Percentiles rank a stretch among this genome's conserved stretches.
phyloP scores from a whole-genome alignment of 116 monocot species.

The Phalaenopsis hybrid region DNA sequence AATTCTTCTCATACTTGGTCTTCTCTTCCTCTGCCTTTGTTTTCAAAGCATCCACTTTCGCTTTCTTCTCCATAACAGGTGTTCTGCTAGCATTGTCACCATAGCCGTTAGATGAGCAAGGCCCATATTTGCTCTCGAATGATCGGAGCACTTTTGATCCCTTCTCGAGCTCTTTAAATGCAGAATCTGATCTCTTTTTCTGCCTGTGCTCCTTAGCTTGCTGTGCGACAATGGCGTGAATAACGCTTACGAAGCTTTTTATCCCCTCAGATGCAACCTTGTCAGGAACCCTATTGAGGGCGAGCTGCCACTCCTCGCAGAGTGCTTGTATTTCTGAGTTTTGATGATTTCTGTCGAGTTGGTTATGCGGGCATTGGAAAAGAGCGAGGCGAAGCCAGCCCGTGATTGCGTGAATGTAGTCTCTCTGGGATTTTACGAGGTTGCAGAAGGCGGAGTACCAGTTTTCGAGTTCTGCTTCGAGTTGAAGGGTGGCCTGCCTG shows the following conservation, averaged over 20 bases:
- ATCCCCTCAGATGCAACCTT: slow-evolving; percentile 94
- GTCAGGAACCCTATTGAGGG: slow-evolving; percentile 77
- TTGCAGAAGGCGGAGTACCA: slow-evolving; percentile 82
- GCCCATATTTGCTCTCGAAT: slow-evolving; percentile 51
- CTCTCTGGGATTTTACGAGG: slow-evolving; percentile 69
- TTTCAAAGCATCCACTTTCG: slow-evolving; percentile 56
- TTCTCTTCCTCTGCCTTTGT: slow-evolving; percentile 73
- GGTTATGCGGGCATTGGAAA: slow-evolving; percentile 57
- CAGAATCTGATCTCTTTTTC: slow-evolving; percentile 53
- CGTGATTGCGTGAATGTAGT: slow-evolving; percentile 74
- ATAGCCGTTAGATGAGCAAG: slow-evolving; percentile 17
- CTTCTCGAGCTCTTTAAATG: slow-evolving; percentile 60
- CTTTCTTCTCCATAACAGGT: slow-evolving; percentile 36
- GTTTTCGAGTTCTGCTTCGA: slow-evolving; percentile 68
- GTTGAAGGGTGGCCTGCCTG: slow-evolving; percentile 69
- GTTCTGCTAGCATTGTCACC: slow-evolving; percentile 9
- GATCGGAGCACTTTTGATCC: slow-evolving; percentile 52
- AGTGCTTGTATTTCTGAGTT: slow-evolving; percentile 54
- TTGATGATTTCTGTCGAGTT: slow-evolving; percentile 19
- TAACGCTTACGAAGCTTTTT: slow-evolving; percentile 75
- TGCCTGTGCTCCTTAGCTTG: slow-evolving; percentile 75
- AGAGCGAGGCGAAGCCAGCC: slow-evolving; percentile 95
- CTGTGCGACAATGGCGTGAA: slow-evolving; percentile 67
- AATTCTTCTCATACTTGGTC: slow-evolving; percentile 70
- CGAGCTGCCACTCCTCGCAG: slow-evolving; percentile 92